These are phyloP conservation scores for Rhizopogon roseolus DNA, from an alignment of 768 basidiomycete genomes.

Conservation along the genomic window DNA sequence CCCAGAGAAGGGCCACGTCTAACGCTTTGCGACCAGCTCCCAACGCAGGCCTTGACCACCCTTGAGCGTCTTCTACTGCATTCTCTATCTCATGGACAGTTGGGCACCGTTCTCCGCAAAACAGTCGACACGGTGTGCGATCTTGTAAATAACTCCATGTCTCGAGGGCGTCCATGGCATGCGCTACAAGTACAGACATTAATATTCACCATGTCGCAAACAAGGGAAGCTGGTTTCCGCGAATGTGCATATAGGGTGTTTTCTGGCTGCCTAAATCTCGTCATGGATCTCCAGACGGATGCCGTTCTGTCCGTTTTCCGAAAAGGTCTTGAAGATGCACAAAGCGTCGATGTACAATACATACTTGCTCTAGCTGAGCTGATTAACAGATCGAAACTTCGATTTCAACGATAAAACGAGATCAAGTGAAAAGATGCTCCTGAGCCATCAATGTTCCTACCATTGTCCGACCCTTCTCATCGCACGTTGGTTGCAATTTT, in stretches of 20 bases:
- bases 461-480: too few species aligned
- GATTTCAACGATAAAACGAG: too few species aligned
- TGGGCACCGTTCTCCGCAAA: conserved; percentile 58
- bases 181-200: conserved; percentile 66
- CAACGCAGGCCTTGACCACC: conserved; percentile 56
- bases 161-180: conserved; percentile 76
- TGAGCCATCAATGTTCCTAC: too few species aligned
- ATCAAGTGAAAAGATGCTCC: too few species aligned
- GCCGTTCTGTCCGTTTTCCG: conserved; percentile 64
- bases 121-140: conserved; percentile 74
- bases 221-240: conserved; percentile 30
- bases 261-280: conserved; percentile 67
- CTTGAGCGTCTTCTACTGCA: conserved; percentile 72
- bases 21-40: conserved; percentile 76
- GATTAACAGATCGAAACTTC: too few species aligned
- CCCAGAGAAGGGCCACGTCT: conserved; percentile 33
- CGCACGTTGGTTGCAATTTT: too few species aligned
- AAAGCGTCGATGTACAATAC: conserved; percentile 55
- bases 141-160: conserved; percentile 70
- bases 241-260: conserved; percentile 71
- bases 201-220: conserved; percentile 60
- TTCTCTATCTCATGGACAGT: conserved; percentile 58
- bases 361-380: background rate
- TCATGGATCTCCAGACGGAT: conserved; percentile 72
- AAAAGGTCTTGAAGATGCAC: conserved; percentile 60